These are phyloP conservation scores for Phytopythium mirpurense DNA, from an alignment of 352 stramenopile species.

Conservation along the genomic window DNA sequence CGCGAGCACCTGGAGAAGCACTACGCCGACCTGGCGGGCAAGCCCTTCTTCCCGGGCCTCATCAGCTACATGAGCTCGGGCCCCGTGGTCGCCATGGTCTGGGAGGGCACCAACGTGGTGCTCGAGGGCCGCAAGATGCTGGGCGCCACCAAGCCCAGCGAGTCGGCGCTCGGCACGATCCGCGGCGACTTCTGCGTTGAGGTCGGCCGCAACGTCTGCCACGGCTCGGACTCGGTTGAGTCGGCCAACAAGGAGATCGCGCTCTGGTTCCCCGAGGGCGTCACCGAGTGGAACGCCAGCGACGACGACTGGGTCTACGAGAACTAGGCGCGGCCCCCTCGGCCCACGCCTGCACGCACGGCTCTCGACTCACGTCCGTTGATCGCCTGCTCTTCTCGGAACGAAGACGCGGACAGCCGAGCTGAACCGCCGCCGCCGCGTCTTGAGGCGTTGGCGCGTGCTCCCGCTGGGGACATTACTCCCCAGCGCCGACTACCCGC, in stretches of 20 bases:
- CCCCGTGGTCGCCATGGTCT: slow-evolving; percentile 92
- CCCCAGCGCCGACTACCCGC: too few relatives aligned
- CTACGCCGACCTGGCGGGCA: slow-evolving; percentile 93
- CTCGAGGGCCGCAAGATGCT: slow-evolving; percentile 95
- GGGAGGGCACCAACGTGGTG: slow-evolving; percentile 94
- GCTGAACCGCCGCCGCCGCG: too few relatives aligned
- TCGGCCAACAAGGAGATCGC: slow-evolving; percentile 97
- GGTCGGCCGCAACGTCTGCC: slow-evolving; percentile 93
- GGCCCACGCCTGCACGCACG: neutral
- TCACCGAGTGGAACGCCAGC: slow-evolving; percentile 88
- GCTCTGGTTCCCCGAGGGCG: slow-evolving; percentile 96
- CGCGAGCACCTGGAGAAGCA: slow-evolving; percentile 83
- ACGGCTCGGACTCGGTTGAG: slow-evolving; percentile 97
- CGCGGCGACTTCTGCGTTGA: slow-evolving; percentile 96
- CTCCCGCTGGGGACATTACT: too few relatives aligned
- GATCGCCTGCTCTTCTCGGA: neutral
- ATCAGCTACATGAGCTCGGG: slow-evolving; percentile 96
- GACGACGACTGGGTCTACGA: slow-evolving; percentile 97
- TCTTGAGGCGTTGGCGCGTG: too few relatives aligned
- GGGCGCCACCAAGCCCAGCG: slow-evolving; percentile 95
- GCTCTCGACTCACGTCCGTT: neutral
- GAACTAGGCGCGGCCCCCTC: slow-evolving; percentile 39
- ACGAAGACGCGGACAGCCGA: too few relatives aligned
- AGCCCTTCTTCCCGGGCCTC: slow-evolving; percentile 92
- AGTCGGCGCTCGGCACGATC: slow-evolving; percentile 95